phyloP scores from a whole-genome alignment of 2,329 filamentous ascomycete species.

The Arthrobotrys sphaeroides region DNA sequence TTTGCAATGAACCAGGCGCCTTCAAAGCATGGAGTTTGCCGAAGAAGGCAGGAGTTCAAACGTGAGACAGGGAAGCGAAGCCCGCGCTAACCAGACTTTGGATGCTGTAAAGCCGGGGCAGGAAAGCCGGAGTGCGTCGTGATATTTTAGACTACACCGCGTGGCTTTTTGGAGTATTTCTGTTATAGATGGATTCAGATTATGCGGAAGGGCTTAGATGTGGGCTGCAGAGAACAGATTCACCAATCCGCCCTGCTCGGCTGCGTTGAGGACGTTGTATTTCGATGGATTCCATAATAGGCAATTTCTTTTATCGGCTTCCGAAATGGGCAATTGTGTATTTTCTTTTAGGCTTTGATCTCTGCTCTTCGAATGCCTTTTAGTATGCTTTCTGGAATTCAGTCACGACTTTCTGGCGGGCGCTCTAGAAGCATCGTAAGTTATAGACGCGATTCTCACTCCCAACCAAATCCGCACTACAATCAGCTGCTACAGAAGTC shows the following conservation, averaged over 20 bases:
- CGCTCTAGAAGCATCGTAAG: no score
- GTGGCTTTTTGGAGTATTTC: not conserved
- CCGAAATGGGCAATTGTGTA: no score
- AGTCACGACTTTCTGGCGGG: no score
- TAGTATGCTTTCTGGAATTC: no score
- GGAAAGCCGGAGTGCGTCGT: slow-evolving; percentile 4
- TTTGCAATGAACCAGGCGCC: slow-evolving; percentile 5
- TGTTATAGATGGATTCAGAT: not conserved
- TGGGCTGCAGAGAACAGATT: not conserved
- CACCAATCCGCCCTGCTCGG: not conserved
- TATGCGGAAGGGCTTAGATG: not conserved
- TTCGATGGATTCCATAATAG: no score
- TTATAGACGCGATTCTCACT: not conserved
- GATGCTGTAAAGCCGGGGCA: not conserved
- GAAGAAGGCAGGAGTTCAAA: not conserved
- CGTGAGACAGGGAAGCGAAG: not conserved
- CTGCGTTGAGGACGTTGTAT: no score
- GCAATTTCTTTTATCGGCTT: no score
- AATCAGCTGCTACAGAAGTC: slow-evolving; percentile 8
- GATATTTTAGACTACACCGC: not conserved
- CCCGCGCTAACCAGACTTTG: not conserved
- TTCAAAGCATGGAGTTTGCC: not conserved
- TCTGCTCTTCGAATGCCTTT: no score
- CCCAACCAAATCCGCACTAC: slow-evolving; percentile 3
- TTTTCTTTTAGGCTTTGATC: no score